Base-by-base conservation (phyloP, 2,329 filamentous ascomycete genomes). In the Xylariaceae sp. region DNA sequence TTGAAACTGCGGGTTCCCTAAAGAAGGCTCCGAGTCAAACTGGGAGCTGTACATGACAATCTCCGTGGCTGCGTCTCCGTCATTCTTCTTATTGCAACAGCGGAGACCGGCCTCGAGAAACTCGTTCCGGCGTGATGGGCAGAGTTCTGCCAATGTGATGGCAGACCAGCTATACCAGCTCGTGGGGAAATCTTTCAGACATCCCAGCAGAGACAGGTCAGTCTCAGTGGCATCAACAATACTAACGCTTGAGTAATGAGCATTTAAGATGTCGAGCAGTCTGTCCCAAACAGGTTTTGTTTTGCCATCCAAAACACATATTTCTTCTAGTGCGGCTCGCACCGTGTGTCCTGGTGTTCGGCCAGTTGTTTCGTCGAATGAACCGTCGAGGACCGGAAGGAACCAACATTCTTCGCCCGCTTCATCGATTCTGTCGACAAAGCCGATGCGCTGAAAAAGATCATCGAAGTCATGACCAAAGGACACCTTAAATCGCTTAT, bases 401-500 rank as follows among this genome's bases (percentile, higher is more conserved):
- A 56, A 60, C 67, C 64, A 69, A 51, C 65, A 72, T 11, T 71
- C 66, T 2, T 76, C 68, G 1, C 64, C 71, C 9, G 65, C 64
- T 1, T 70, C 63, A 5, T 71, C 58, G 1, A 63, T 47, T 2
- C 66, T 61, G 57, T 78, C 75, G 2, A 63, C 56, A 41, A 81
- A 82, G 11, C 75, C 77, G 5, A 83, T 65, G 11, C 70, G 69
- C 12, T 64, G 66, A 56, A 82, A 77, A 11, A 82, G 68, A 18
- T 64, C 60, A 41, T 75, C 73, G 44, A 76, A 77, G 4, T 75
- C 72, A 5, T 69, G 68, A 0, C 78, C 76, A 49, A 82, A 81
- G 6, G 79, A 68, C 2, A 81, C 74, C 22, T 67, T 66, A 47
- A 82, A 82, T 12, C 75, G 72, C 60, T 81, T 82, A 56, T 83